These are phyloP conservation scores for Parsonsia alboflavescens DNA, from an alignment of 257 asterid genomes.

Conservation along the genomic window DNA sequence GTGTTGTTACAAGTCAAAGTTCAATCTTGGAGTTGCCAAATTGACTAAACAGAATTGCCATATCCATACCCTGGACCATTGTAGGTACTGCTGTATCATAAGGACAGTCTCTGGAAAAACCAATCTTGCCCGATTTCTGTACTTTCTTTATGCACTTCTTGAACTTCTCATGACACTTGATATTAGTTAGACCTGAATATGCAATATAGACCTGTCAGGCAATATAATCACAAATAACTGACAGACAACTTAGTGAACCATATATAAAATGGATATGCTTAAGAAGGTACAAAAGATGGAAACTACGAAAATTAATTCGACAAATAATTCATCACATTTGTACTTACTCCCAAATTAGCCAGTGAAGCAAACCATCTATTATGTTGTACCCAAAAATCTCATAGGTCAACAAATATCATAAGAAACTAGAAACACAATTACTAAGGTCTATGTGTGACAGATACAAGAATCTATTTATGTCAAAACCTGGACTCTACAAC, in stretches of 20 bases:
- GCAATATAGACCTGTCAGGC: not conserved
- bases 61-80: constrained; percentile 83
- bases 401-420: not conserved
- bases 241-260: not conserved
- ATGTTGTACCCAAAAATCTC: not conserved
- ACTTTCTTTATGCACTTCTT: constrained; percentile 74
- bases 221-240: not conserved
- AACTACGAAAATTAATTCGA: not conserved
- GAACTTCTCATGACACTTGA: constrained; percentile 84
- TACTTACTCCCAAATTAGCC: not conserved
- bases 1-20: no score
- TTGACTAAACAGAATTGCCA: constrained; percentile 75
- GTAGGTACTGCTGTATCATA: constrained; percentile 77
- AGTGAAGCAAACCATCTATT: not conserved
- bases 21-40: constrained; percentile 51
- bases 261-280: not conserved
- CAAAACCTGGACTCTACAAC: not conserved
- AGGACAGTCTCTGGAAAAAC: constrained; percentile 64
- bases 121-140: constrained; percentile 67
- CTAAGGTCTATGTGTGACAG: not conserved
- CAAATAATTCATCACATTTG: not conserved
- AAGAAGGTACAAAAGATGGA: not conserved
- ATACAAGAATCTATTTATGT: not conserved
- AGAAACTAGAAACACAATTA: not conserved
- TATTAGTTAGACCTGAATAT: constrained; percentile 55